These are phyloP conservation scores for Solanum raphanifolium DNA, from an alignment of 257 asterid genomes.

Conservation along the genomic window DNA sequence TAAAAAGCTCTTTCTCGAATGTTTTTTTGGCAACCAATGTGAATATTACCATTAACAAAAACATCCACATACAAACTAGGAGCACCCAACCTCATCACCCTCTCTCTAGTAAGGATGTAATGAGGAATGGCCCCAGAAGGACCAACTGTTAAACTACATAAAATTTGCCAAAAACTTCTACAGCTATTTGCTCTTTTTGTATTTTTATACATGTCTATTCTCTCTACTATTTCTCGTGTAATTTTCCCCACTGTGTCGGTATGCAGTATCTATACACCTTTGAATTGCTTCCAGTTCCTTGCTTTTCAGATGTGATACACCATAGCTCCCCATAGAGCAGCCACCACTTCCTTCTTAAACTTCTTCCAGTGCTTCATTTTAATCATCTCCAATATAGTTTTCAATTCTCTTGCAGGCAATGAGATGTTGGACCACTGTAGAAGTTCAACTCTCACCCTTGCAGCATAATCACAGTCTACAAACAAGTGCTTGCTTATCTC, in stretches of 20 bases:
- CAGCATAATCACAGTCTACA: background rate
- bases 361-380: background rate
- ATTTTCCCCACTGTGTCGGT: background rate
- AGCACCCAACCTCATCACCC: background rate
- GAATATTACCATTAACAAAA: background rate
- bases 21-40: background rate
- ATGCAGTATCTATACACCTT: background rate
- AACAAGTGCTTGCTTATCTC: background rate
- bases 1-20: background rate
- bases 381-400: background rate
- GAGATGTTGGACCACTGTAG: background rate
- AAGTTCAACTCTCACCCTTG: background rate
- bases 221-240: background rate
- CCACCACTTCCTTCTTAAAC: background rate
- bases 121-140: background rate
- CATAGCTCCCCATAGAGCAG: background rate
- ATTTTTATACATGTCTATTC: background rate
- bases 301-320: background rate
- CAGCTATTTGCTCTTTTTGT: background rate
- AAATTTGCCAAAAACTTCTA: background rate
- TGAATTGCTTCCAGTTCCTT: background rate
- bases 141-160: background rate
- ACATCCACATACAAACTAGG: background rate
- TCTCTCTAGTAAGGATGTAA: background rate
- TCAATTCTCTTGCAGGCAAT: background rate